Base-by-base conservation (phyloP, 371 early-diverging fungal species). In the Funneliformis caledonium region DNA sequence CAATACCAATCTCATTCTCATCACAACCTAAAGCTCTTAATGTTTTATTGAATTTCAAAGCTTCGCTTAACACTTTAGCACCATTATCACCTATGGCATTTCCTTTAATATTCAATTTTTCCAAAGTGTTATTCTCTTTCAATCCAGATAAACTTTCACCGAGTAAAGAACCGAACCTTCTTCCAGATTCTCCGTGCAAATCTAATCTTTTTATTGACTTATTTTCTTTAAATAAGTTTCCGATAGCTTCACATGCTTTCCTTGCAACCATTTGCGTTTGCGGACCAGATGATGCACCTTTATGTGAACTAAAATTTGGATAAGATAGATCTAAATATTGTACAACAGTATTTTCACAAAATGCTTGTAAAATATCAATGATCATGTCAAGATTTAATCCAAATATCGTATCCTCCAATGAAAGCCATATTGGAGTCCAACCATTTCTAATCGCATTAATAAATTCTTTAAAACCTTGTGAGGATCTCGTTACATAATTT, bases 1-100 rank as follows among this genome's bases (percentile, higher is more conserved):
- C 76, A 61, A 76, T 45, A n/a, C 76, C 76, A 43, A 76, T 76
- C 76, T 62, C 78, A 68, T 78, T 78, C 33, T 67, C 69, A 47
- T 78, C 78, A 26, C 48, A 37, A 50, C 50, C 31, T 52, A 78
- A 69, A 26, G 14, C 6, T 47, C 19, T 67, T n/a, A 78, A 50
- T 22, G 12, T 26, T 2, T 1, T 14, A 19, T 78, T 78, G 33
- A 37, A 7, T 42, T 50, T 65, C 43, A 78, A 68, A 19, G n/a
- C 78, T 37, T 78, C 48, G 19, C 65, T 64, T 33, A 78, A 19
- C 22, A 11, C 4, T 69, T n/a, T 59, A 16, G 52, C 69, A n/a
- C 78, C 78, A 11, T 33, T n/a, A 50, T 78, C 56, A 50, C 56
- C 42, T 26, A 78, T 69, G 7, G 33, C 5, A 50, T 78, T 78